These are phyloP conservation scores for Abrus pulchellus DNA, from an alignment of 306 rosid species.

Conservation along the genomic window DNA sequence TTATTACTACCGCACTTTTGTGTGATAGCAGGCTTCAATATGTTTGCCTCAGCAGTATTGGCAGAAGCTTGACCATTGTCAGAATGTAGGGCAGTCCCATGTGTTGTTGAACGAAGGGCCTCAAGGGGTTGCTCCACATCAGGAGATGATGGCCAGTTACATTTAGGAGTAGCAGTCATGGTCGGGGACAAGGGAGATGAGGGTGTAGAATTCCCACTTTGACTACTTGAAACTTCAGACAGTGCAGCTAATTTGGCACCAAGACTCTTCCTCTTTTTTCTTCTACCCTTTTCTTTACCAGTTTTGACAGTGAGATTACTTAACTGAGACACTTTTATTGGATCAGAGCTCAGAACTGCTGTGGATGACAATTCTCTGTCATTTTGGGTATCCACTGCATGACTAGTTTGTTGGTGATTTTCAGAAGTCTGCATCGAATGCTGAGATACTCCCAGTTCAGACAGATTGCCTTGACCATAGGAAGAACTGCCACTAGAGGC, in stretches of 20 bases:
- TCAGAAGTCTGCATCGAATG: slow-evolving; percentile 49
- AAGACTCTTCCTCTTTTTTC: slow-evolving; percentile 74
- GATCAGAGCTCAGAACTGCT: slow-evolving; percentile 51
- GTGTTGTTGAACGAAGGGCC: slow-evolving; percentile 52
- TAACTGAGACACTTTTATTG: slow-evolving; percentile 56
- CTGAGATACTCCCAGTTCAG: slow-evolving; percentile 47
- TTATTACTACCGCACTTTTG: slow-evolving; percentile 28
- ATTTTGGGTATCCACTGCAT: slow-evolving; percentile 51
- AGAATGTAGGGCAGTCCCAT: slow-evolving; percentile 44
- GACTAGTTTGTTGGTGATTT: slow-evolving; percentile 44
- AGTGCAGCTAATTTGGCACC: slow-evolving; percentile 62
- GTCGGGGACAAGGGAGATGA: slow-evolving; percentile 88
- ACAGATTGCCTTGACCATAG: slow-evolving; percentile 45
- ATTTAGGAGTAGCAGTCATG: slow-evolving; percentile 58
- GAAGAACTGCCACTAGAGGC: slow-evolving; percentile 51
- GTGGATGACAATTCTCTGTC: slow-evolving; percentile 51
- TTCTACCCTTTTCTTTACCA: slow-evolving; percentile 76
- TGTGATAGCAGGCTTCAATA: slow-evolving; percentile 47
- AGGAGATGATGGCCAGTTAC: slow-evolving; percentile 59
- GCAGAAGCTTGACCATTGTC: slow-evolving; percentile 47
- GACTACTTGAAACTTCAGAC: slow-evolving; percentile 93
- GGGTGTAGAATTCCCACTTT: slow-evolving; percentile 97
- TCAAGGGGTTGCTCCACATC: slow-evolving; percentile 65
- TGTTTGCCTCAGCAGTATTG: slow-evolving; percentile 50
- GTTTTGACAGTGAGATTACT: slow-evolving; percentile 71